Base-by-base conservation (phyloP, 176 grass and related monocot species). In the Areca catechu region DNA sequence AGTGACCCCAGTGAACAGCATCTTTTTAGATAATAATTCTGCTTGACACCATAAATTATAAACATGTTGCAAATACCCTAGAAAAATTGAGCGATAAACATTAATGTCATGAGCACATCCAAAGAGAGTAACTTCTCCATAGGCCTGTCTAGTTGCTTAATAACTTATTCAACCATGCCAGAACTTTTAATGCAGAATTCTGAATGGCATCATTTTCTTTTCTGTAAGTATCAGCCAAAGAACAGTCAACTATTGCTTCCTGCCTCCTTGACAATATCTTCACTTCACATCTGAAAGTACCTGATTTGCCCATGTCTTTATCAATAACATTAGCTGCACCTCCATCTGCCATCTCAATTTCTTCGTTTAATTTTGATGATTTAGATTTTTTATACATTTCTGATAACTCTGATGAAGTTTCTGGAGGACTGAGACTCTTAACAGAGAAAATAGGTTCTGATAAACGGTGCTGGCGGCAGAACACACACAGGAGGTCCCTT, bases 151-250 rank as follows among this genome's bases (percentile, higher is more conserved):
- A 72, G 24, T 29, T 84, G 59, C 20, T 76, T 81, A 24, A 87
- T 68, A 71, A 80, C 67, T 53, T 57, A 27, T 79, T 64, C 23
- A 90, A 84, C 77, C 83, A 96, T 71, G 62, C 76, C 63, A 96
- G 79, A 68, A 88, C 80, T 52, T 84, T 96, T 37, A 96, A 66
- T 54, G 92, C 72, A 49, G 92, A 79, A 74, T 66, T 87, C 50
- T 96, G 86, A 84, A 96, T 68, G 56, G 83, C 80, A 70, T 96
- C 92, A 75, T 67, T 77, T 53, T 96, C 86, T 74, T 86, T 90
- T 58, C 78, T 80, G 74, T 74, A 79, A 57, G 58, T 82, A 66
- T 85, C 78, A 66, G 72, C 54, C 60, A 69, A 61, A 66, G 69
- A 88, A 77, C 77, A 87, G 43, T 80, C 83, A 28, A 91, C 48